Evolutionary conservation across 495 filamentous ascomycete species (phyloP).

Genomic region (Paragyromitra xinjiangensis): DNA sequence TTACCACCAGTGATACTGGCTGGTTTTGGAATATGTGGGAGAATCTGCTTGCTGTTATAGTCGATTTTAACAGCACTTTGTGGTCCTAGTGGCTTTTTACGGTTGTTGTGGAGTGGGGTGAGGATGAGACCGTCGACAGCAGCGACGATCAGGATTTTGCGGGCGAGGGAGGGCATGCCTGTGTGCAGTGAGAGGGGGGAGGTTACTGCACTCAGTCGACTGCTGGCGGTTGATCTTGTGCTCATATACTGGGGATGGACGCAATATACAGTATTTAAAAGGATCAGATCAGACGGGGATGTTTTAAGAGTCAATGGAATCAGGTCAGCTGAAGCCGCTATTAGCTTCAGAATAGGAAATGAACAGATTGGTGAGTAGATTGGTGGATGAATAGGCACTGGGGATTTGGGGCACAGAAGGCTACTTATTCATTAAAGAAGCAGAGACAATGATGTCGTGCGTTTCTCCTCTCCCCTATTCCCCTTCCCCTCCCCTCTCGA

Average conservation of each 20-base stretch:
- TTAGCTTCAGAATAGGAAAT: neutral
- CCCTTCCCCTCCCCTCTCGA: neutral
- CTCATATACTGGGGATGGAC: conserved; percentile 7
- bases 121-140: conserved; percentile 86
- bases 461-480: neutral
- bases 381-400: conserved; percentile 12
- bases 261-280: neutral
- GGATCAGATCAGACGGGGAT: neutral
- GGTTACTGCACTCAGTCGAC: neutral
- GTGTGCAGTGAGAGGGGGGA: neutral
- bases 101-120: conserved; percentile 68
- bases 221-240: neutral
- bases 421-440: conserved; percentile 11
- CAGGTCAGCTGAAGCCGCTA: conserved; percentile 11
- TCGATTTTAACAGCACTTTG: conserved; percentile 69
- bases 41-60: conserved; percentile 73
- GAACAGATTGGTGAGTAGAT: neutral
- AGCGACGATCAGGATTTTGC: conserved; percentile 82
- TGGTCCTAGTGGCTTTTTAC: conserved; percentile 55
- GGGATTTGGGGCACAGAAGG: neutral
- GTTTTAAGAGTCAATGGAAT: conserved; percentile 24
- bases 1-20: conserved; percentile 15
- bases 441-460: neutral
- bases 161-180: conserved; percentile 69
- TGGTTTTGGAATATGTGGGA: conserved; percentile 59